A percentile compares a stretch with the other conserved stretches of the same genome.
Conservation (phyloP, 2,329 filamentous ascomycete species). For the Tolypocladium tropicale region DNA sequence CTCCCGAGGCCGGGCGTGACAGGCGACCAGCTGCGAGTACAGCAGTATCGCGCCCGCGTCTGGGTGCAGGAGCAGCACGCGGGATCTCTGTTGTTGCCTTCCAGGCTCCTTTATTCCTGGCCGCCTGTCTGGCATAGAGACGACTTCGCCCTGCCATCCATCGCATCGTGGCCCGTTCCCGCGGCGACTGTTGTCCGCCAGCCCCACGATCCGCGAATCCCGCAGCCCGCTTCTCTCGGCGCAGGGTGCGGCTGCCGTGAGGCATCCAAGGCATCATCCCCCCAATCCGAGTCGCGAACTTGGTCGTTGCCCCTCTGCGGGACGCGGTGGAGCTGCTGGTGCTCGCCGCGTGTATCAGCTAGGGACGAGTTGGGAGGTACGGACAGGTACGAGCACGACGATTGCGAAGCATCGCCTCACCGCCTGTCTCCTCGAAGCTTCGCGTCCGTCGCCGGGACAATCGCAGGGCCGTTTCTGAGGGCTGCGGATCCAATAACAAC, state of each 20-base stretch:
- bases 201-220: no score
- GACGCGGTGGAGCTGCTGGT: neutral
- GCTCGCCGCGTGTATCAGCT: neutral
- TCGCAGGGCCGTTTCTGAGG: neutral
- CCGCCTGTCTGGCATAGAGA: no score
- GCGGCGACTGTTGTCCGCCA: no score
- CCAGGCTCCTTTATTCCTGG: no score
- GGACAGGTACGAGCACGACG: no score
- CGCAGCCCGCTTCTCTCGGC: no score
- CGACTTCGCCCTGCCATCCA: no score
- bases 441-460: neutral
- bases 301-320: neutral
- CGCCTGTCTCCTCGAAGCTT: neutral
- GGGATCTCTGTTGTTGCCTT: neutral
- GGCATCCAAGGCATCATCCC: neutral
- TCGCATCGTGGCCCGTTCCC: no score
- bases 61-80: neutral
- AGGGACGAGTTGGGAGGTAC: no score
- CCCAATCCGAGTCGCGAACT: no score
- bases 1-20: neutral
- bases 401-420: neutral
- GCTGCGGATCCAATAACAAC: neutral
- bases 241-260: neutral
- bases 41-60: neutral
- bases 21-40: neutral